A percentile compares a stretch with the other conserved stretches of the same genome.
Evolutionary conservation across 1,284 basidiomycete genomes (phyloP).

Genomic region (Cryptococcus sp.): DNA sequence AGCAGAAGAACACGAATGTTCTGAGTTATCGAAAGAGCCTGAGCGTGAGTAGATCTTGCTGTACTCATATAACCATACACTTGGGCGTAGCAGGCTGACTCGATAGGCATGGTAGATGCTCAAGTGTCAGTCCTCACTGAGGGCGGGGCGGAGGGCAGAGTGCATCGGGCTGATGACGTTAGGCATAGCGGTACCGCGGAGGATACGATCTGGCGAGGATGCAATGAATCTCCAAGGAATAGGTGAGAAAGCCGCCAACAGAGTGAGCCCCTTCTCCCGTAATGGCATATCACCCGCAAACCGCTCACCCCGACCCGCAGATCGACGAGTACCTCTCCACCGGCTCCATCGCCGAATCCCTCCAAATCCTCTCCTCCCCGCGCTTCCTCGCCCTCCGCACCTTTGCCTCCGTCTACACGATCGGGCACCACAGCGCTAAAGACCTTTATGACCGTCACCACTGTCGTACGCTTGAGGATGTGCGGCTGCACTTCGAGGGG

Average conservation of each 20-base stretch:
- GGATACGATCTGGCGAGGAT: slow-evolving; percentile 43
- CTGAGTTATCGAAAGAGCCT: slow-evolving; percentile 47
- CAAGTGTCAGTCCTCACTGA: slow-evolving; percentile 29
- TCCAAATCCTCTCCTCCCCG: slow-evolving; percentile 31
- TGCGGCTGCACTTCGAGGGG: slow-evolving; percentile 33
- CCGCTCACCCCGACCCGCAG: slow-evolving; percentile 15
- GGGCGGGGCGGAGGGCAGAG: neutral
- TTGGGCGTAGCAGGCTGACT: no score
- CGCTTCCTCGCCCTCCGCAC: slow-evolving; percentile 34
- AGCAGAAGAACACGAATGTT: slow-evolving; percentile 48
- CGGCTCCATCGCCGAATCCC: slow-evolving; percentile 37
- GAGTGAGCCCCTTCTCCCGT: slow-evolving; percentile 25
- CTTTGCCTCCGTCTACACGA: slow-evolving; percentile 46
- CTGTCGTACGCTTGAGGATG: slow-evolving; percentile 43
- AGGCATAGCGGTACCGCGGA: slow-evolving; percentile 38
- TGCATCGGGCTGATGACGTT: neutral
- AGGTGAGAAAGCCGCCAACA: slow-evolving; percentile 44
- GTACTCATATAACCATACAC: no score
- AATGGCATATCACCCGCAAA: neutral
- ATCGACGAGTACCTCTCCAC: slow-evolving; percentile 48
- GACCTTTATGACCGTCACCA: slow-evolving; percentile 40
- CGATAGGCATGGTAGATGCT: slow-evolving; percentile 24
- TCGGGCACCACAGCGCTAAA: slow-evolving; percentile 41
- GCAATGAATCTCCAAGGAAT: slow-evolving; percentile 42
- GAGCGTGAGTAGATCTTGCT: slow-evolving; percentile 33